Conservation (phyloP, 2,329 filamentous ascomycete genomes). For the Fusarium bactridioides region DNA sequence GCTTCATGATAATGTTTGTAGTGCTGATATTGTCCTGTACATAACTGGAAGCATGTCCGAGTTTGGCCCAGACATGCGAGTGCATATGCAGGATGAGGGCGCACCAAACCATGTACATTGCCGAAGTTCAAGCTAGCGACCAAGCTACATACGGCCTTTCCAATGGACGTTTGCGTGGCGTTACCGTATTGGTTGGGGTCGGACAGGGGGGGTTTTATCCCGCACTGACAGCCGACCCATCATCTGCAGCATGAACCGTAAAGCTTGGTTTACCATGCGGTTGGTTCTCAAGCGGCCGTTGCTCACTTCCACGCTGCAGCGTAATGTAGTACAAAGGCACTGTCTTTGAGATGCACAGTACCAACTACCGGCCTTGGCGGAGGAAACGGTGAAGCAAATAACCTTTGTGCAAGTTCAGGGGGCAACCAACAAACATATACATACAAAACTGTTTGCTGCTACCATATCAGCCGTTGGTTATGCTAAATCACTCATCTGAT, state of each 20-base stretch:
- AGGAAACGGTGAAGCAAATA: not conserved
- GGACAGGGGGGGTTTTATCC: not conserved
- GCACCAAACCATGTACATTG: too few species aligned
- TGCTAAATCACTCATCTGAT: not conserved
- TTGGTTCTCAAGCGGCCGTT: not conserved
- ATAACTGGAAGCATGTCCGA: not conserved
- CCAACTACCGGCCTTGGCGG: not conserved
- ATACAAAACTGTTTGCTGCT: not conserved
- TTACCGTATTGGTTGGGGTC: not conserved
- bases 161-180: not conserved
- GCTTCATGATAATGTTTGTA: not conserved
- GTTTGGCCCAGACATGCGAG: not conserved
- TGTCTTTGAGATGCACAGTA: not conserved
- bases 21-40: not conserved
- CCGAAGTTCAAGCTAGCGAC: not conserved
- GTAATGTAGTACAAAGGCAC: not conserved
- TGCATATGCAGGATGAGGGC: not conserved
- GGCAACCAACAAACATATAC: not conserved
- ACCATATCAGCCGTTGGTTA: not conserved
- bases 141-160: not conserved
- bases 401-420: not conserved
- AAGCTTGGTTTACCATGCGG: not conserved
- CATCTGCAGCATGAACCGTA: not conserved
- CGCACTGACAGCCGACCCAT: not conserved
- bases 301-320: not conserved